phyloP scores from a whole-genome alignment of 2,329 filamentous ascomycete genomes.

The Tolypocladium capitatum region DNA sequence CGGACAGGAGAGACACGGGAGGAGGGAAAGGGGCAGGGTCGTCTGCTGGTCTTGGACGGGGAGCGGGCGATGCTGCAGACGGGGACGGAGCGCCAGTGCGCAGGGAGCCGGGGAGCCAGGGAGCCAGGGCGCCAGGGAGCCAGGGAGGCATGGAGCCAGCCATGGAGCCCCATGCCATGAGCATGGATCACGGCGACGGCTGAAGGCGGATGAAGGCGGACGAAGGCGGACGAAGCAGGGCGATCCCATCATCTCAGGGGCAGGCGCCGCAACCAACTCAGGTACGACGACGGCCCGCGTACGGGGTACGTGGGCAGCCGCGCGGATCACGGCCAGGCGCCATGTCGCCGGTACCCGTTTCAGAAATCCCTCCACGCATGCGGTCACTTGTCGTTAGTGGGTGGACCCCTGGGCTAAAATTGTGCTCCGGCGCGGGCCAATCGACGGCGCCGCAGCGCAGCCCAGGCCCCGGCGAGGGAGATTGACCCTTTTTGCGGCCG shows the following conservation, averaged over 20 bases:
- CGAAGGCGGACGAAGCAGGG: neutral
- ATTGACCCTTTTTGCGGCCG: neutral
- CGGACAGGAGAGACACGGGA: neutral
- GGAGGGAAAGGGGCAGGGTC: neutral
- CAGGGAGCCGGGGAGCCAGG: too few species aligned
- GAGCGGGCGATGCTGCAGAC: neutral
- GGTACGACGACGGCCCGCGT: too few species aligned
- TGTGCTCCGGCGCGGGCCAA: neutral
- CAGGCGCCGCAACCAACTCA: too few species aligned
- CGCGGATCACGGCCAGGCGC: neutral
- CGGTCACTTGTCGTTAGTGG: neutral
- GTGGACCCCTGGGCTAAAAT: neutral
- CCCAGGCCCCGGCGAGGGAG: neutral
- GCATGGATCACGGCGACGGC: neutral
- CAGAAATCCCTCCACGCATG: neutral
- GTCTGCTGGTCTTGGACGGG: neutral
- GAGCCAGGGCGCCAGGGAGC: too few species aligned
- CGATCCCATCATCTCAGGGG: constrained; percentile 3
- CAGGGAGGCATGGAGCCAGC: neutral
- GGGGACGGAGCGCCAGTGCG: too few species aligned
- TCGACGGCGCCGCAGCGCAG: neutral
- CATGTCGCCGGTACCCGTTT: constrained; percentile 1
- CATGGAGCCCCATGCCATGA: neutral
- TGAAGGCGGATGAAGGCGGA: neutral
- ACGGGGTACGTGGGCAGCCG: neutral